phyloP scores from a whole-genome alignment of 1,284 basidiomycete genomes.

The Mycosarcoma maydis region DNA sequence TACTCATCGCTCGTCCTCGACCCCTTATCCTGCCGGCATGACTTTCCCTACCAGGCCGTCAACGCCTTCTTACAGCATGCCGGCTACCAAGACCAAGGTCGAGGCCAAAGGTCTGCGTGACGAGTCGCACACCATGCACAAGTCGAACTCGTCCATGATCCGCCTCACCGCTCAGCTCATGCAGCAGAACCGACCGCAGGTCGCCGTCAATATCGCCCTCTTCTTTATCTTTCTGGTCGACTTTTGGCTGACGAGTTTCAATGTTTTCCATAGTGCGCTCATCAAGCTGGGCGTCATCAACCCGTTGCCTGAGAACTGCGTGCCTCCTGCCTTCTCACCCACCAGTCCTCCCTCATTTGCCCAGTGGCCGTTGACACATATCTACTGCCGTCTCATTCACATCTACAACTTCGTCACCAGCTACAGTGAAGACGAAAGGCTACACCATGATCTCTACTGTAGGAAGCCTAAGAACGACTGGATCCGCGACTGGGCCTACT shows the following conservation, averaged over 20 bases:
- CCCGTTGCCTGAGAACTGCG: slow-evolving; percentile 19
- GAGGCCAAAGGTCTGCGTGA: slow-evolving; percentile 17
- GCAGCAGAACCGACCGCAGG: slow-evolving; percentile 29
- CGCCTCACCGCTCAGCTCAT: slow-evolving; percentile 32
- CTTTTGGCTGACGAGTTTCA: slow-evolving; percentile 24
- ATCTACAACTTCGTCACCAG: slow-evolving; percentile 25
- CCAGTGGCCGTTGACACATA: slow-evolving; percentile 34
- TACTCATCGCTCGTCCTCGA: too few species aligned
- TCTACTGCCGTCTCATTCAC: slow-evolving; percentile 40
- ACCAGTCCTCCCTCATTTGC: slow-evolving; percentile 36
- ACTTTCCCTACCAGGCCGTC: too few species aligned
- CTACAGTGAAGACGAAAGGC: slow-evolving; percentile 21
- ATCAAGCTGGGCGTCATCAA: slow-evolving; percentile 26
- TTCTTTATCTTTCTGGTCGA: slow-evolving; percentile 31
- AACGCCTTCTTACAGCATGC: not conserved
- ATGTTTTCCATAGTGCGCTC: slow-evolving; percentile 27
- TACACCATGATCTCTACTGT: slow-evolving; percentile 31
- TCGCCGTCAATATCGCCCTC: slow-evolving; percentile 26
- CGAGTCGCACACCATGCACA: slow-evolving; percentile 21
- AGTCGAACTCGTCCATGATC: slow-evolving; percentile 27
- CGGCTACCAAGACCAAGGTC: slow-evolving; percentile 1
- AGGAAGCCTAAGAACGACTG: slow-evolving; percentile 38
- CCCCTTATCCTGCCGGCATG: too few species aligned
- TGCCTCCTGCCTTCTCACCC: slow-evolving; percentile 37
- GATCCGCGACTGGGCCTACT: slow-evolving; percentile 43